phyloP scores from a whole-genome alignment of 805 yeast genomes.

The Yamadazyma tumulicola region DNA sequence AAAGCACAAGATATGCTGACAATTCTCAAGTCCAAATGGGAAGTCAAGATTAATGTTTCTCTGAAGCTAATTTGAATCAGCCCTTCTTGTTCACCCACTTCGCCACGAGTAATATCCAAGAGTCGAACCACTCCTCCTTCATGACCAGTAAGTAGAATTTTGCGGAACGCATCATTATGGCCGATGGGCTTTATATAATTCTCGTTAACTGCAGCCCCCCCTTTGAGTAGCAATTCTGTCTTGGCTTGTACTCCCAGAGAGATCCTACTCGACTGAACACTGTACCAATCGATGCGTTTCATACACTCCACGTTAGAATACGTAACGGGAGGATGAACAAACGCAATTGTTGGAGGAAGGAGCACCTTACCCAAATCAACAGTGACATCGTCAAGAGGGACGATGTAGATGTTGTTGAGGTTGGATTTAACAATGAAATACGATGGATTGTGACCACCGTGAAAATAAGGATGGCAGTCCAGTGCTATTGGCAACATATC shows the following conservation, averaged over 20 bases:
- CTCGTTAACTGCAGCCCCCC: conserved; percentile 70
- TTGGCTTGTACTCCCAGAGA: conserved; percentile 39
- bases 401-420: conserved; percentile 62
- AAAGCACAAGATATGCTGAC: conserved; percentile 69
- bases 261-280: conserved; percentile 51
- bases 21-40: conserved; percentile 28
- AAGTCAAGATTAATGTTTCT: conserved; percentile 28
- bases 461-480: conserved; percentile 64
- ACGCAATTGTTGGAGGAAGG: conserved; percentile 79
- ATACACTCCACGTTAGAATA: conserved; percentile 48
- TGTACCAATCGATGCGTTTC: conserved; percentile 68
- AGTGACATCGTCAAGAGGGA: conserved; percentile 46
- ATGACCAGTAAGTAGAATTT: conserved; percentile 76
- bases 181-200: conserved; percentile 30
- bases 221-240: conserved; percentile 52
- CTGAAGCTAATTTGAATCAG: conserved; percentile 31
- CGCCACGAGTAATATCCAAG: conserved; percentile 81
- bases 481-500: conserved; percentile 29
- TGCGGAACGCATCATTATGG: conserved; percentile 39
- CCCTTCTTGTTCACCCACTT: conserved; percentile 34
- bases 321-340: conserved; percentile 73
- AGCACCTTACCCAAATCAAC: conserved; percentile 26
- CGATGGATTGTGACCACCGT: conserved; percentile 76
- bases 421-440: conserved; percentile 56
- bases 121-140: conserved; percentile 78